Percentiles rank a stretch among this genome's conserved stretches.
These are phyloP conservation scores for Ceratocystis alfenasii DNA, from an alignment of 2,329 filamentous ascomycete genomes.

Conservation along the genomic window DNA sequence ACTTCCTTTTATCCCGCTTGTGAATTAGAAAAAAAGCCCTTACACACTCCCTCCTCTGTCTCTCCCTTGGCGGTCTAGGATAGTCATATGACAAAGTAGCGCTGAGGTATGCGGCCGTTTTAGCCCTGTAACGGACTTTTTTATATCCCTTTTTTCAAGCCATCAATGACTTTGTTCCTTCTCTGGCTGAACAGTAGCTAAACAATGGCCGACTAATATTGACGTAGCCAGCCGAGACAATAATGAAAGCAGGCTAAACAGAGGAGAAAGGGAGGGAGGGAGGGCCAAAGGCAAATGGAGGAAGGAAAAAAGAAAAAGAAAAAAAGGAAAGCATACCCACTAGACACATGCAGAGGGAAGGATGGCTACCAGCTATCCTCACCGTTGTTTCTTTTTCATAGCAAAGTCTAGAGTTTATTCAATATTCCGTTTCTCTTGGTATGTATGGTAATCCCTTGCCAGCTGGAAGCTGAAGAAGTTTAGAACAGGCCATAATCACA, in stretches of 20 bases:
- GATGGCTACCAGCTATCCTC: not conserved
- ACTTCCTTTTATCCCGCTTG: not conserved
- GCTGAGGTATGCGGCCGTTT: not conserved
- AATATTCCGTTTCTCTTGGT: conserved; percentile 3
- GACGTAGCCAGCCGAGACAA: conserved; percentile 2
- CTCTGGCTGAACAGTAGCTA: not conserved
- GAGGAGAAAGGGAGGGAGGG: not conserved
- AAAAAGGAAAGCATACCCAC: not conserved
- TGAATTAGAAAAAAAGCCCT: not conserved
- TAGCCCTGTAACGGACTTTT: not conserved
- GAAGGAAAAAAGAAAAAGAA: not conserved
- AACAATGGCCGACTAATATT: conserved; percentile 2
- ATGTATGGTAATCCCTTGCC: not conserved
- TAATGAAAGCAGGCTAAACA: not conserved
- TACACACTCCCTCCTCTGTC: not conserved
- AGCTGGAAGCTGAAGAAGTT: not conserved
- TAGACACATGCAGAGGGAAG: not conserved
- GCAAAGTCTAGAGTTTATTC: not conserved
- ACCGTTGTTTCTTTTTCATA: not conserved
- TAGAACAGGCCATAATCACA: not conserved
- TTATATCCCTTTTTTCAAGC: conserved; percentile 2
- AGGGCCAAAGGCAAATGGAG: not conserved
- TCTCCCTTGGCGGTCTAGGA: not conserved
- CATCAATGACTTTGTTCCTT: conserved; percentile 6
- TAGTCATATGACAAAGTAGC: not conserved